phyloP scores from a whole-genome alignment of 441 rosid species.

The Erodium trifolium region DNA sequence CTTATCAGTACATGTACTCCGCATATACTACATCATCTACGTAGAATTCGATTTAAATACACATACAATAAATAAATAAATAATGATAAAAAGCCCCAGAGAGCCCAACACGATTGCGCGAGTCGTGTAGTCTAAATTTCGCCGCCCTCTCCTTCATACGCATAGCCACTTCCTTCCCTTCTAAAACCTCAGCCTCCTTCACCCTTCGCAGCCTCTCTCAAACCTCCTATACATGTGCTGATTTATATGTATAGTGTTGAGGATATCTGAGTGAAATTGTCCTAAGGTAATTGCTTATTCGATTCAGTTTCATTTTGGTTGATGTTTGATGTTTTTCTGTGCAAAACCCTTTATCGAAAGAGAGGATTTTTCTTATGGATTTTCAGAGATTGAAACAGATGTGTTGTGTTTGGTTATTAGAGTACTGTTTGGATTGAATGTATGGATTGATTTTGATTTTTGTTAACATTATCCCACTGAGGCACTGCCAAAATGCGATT shows the following conservation, averaged over 20 bases:
- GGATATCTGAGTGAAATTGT: not conserved
- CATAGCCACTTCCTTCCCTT: not conserved
- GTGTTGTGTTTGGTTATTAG: not conserved
- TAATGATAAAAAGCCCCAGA: not conserved
- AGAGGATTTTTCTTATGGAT: not conserved
- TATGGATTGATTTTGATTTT: not conserved
- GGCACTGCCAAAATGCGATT: not conserved
- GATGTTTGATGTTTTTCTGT: not conserved
- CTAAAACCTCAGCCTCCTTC: slow-evolving; percentile 7
- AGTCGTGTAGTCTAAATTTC: slow-evolving; percentile 1
- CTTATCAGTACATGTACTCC: no score
- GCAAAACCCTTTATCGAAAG: not conserved
- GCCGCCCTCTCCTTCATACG: not conserved
- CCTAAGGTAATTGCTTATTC: not conserved
- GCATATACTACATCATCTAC: no score
- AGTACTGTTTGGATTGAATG: slow-evolving; percentile 3
- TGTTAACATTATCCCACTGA: not conserved
- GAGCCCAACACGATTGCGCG: not conserved
- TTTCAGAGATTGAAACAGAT: not conserved
- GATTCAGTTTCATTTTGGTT: not conserved
- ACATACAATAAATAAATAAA: not conserved
- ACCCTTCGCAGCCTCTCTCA: not conserved
- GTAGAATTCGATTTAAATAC: no score
- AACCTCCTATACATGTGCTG: not conserved
- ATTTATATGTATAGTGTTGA: not conserved